Conservation (phyloP, 2,329 filamentous ascomycete species). For the Diaporthe sp. region DNA sequence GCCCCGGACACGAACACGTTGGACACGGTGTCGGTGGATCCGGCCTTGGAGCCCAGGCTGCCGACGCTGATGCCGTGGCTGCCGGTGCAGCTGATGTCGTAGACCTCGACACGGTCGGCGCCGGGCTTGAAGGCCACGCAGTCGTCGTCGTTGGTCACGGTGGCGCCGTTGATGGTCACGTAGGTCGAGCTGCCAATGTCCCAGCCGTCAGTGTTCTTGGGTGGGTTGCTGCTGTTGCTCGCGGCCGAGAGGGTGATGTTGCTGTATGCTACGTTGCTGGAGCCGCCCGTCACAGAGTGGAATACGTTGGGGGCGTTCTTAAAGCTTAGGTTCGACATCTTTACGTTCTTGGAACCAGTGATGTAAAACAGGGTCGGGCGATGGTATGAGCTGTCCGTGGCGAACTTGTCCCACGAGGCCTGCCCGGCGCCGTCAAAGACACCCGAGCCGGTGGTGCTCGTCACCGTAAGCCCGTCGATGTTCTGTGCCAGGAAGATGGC, state of each 20-base stretch:
- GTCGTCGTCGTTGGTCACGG: not conserved
- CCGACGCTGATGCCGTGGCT: not conserved
- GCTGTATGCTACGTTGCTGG: not conserved
- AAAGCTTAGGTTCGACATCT: not conserved
- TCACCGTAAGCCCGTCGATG: not conserved
- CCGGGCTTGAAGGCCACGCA: constrained; percentile 1
- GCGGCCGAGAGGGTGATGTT: not conserved
- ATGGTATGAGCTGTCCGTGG: not conserved
- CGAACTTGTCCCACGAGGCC: not conserved
- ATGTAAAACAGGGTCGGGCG: not conserved
- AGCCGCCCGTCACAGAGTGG: not conserved
- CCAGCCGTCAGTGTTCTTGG: not conserved
- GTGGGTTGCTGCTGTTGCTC: not conserved
- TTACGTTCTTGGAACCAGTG: not conserved
- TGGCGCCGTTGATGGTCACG: not conserved
- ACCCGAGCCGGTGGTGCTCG: not conserved
- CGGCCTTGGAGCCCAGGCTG: not conserved
- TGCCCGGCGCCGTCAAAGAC: not conserved
- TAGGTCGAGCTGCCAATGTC: not conserved
- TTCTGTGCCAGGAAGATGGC: not conserved
- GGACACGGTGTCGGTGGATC: not conserved
- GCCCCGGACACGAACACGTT: not conserved
- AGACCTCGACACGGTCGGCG: not conserved
- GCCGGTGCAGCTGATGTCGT: not conserved
- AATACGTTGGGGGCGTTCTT: not conserved